Base-by-base conservation (phyloP, 805 yeast genomes). In the Maudiozyma pseudohumilis region DNA sequence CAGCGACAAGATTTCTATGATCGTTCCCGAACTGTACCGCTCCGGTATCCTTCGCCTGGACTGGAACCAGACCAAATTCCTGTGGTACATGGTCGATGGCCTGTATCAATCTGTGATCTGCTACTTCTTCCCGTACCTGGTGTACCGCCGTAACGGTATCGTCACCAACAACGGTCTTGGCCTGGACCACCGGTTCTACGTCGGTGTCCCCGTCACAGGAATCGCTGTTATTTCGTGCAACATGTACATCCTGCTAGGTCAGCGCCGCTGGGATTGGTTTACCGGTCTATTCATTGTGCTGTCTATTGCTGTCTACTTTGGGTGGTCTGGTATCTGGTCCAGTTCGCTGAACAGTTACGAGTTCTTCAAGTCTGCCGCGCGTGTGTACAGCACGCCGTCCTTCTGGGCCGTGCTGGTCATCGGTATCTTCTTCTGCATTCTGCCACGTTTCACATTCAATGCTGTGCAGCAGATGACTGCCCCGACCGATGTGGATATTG, bases 271-370 rank as follows among this genome's bases (percentile, higher is more conserved):
- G 94, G 94, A 83, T 61, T 81, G 86, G 85, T 64, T 80, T 36
- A 70, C 82, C 3, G 53, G 68, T 6, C 51, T 79, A 36, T 69
- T 80, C 41, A 71, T 72, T 35, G 61, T 64, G 5, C 49, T 83
- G 12, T 80, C 89, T 1, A 66, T 76, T 32, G 47, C 80, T 22
- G 49, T 80, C 18, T 65, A 82, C 24, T 77, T 72, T 52, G 80
- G 70, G 15, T 83, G 94, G 94, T 77, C 89, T 1, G 89, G 89
- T 46, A 68, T 80, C 32, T 83, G 92, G 89, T 70, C 86, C 6
- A 66, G 83, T 5, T 56, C 74, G 0, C 38, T 63, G 2, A 56
- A 55, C 35, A 67, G 81, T 42, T 68, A 66, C 13, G 88, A 80
- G 50, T 80, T 74, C 50, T 83, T 75, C 58, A 76, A 76, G 47